Percentiles rank a stretch among this genome's conserved stretches.
Evolutionary conservation across 345 rosid species (phyloP).

Genomic region (Camelina sativa): DNA sequence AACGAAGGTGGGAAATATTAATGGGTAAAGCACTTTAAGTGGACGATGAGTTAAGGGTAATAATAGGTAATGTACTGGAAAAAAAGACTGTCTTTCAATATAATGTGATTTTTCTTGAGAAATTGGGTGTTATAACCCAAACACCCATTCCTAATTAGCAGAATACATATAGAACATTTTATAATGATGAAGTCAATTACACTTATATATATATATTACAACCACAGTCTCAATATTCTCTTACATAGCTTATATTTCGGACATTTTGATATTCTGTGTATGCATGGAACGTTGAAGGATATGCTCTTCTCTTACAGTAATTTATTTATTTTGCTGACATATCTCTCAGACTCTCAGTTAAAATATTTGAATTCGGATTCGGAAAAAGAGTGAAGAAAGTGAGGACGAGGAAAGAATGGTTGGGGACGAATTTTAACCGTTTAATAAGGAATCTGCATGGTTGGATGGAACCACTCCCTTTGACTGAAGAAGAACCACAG

Average conservation of each 20-base stretch:
- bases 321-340: conserved; percentile 11
- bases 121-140: background rate
- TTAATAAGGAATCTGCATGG: conserved; percentile 44
- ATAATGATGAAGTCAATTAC: background rate
- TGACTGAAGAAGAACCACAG: conserved; percentile 35
- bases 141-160: background rate
- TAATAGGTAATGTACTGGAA: background rate
- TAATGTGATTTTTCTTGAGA: background rate
- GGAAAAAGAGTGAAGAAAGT: conserved; percentile 17
- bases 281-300: conserved; percentile 31
- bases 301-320: conserved; percentile 27
- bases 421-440: conserved; percentile 36
- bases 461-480: conserved; percentile 42
- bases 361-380: conserved; percentile 24
- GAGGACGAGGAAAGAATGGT: conserved; percentile 25
- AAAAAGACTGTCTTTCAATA: background rate
- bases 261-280: background rate
- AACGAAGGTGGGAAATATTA: conserved; percentile 14
- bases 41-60: conserved; percentile 10
- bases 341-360: conserved; percentile 22
- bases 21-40: conserved; percentile 16
- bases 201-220: background rate
- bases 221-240: background rate
- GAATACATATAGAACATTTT: background rate
- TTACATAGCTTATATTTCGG: background rate